Base-by-base conservation (phyloP, 257 asterid genomes). In the Paulownia fortunei region DNA sequence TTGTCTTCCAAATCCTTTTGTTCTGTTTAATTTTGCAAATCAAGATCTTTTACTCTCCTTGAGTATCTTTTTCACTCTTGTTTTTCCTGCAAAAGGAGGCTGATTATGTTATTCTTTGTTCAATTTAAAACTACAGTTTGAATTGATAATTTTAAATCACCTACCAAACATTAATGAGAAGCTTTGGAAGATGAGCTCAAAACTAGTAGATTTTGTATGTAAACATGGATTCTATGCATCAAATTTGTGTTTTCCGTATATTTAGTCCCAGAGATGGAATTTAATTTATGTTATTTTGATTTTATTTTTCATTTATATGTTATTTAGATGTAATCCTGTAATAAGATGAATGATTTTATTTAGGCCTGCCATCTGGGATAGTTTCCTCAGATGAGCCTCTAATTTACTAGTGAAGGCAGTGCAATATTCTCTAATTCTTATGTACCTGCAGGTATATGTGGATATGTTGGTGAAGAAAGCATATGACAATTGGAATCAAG, bases 381-480 rank as follows among this genome's bases (percentile, higher is more conserved):
- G 4, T 16, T 52, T 18, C 60, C 49, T 54, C 67, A 19, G 66
- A 41, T 8, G 26, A 62, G 65, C 44, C 69, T 30, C 78, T 34
- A 37, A 44, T 54, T 52, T 15, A 9, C 47, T 62, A 59, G 51
- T 13, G 67, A 56, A 42, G 44, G 74, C 41, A 39, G 24, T 80
- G 72, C 46, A 55, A 49, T 77, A 24, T 41, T 68, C 26, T 73
- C 51, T 66, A 6, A 19, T 64, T 34, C 27, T 62, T 46, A 42
- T 80, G 46, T 54, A 24, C 66, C 19, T 62, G 73, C 82, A 95
- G 99, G 92, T 93, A 32, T 88, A 84, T 72, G 97, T 96, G 76
- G 98, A 96, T 86, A 65, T 88, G 10, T 86, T 86, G 93, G 92
- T 96, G 76, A 96, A 96, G 84, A 96, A 92, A 72, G 99, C 99